These are phyloP conservation scores for Pleurotus djamor DNA, from an alignment of 768 basidiomycete species.

Conservation along the genomic window DNA sequence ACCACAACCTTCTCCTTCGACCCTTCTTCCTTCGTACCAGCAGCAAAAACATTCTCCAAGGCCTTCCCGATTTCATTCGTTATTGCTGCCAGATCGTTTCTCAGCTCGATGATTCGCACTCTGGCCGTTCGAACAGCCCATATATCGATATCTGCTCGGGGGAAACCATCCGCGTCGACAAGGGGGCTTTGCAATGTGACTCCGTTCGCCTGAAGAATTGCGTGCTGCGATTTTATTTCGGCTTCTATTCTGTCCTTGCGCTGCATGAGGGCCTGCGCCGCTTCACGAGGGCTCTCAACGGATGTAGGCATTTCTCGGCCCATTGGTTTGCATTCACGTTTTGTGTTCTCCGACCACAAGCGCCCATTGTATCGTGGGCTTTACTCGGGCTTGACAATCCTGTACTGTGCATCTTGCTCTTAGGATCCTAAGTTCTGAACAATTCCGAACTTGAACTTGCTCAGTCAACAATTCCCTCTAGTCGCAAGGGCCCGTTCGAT, in stretches of 20 bases:
- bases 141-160: conserved; percentile 82
- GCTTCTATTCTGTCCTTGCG: conserved; percentile 73
- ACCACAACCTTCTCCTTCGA: conserved; percentile 6
- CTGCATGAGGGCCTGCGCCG: conserved; percentile 62
- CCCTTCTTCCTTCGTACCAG: neutral
- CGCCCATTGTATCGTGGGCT: no score
- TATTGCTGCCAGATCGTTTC: conserved; percentile 71
- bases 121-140: conserved; percentile 76
- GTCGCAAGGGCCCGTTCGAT: no score
- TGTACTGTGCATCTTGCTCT: no score
- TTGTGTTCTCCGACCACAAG: no score
- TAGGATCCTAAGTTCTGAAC: no score
- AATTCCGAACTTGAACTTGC: no score
- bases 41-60: conserved; percentile 57
- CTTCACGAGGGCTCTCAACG: conserved; percentile 45
- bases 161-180: conserved; percentile 87
- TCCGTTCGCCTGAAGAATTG: conserved; percentile 62
- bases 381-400: no score
- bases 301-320: conserved; percentile 41
- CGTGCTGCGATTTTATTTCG: conserved; percentile 60
- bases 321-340: conserved; percentile 25
- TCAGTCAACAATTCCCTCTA: no score
- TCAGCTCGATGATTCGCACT: conserved; percentile 73
- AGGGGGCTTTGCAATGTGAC: conserved; percentile 71
- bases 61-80: conserved; percentile 67